phyloP scores from a whole-genome alignment of 164 flowering plant species.

The Chloranthus sessilifolius region DNA sequence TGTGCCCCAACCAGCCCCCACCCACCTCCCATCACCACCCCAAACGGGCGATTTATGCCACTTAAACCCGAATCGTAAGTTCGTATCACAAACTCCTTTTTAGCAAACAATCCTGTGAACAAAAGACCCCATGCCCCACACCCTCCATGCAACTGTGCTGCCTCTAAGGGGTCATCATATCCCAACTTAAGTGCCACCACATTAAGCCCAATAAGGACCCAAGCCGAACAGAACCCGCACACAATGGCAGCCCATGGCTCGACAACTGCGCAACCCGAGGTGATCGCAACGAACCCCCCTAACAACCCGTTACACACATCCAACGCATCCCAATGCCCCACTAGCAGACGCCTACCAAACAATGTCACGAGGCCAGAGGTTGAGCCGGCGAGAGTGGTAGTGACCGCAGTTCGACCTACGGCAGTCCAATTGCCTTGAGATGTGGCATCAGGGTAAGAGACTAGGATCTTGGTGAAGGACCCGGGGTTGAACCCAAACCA shows the following conservation, averaged over 20 bases:
- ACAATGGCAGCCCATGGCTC: slow-evolving; percentile 78
- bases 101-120: slow-evolving; percentile 67
- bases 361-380: slow-evolving; percentile 50
- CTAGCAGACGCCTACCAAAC: slow-evolving; percentile 43
- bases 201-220: slow-evolving; percentile 63
- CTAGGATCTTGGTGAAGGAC: slow-evolving; percentile 44
- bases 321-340: slow-evolving; percentile 63
- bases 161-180: slow-evolving; percentile 70
- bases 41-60: slow-evolving; percentile 38
- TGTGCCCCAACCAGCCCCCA: slow-evolving; percentile 60
- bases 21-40: slow-evolving; percentile 73
- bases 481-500: slow-evolving; percentile 78
- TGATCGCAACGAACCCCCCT: slow-evolving; percentile 57
- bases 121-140: slow-evolving; percentile 77
- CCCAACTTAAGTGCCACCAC: slow-evolving; percentile 35
- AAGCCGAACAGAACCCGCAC: slow-evolving; percentile 55
- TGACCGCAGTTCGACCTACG: slow-evolving; percentile 57
- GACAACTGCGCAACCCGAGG: slow-evolving; percentile 65
- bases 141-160: slow-evolving; percentile 69
- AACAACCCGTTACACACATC: slow-evolving; percentile 61
- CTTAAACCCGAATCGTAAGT: slow-evolving; percentile 35
- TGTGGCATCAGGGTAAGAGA: slow-evolving; percentile 27
- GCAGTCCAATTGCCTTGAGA: slow-evolving; percentile 53
- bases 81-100: slow-evolving; percentile 40
- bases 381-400: slow-evolving; percentile 59